phyloP scores from a whole-genome alignment of 2,329 filamentous ascomycete genomes.

The Colletotrichum spinosum region DNA sequence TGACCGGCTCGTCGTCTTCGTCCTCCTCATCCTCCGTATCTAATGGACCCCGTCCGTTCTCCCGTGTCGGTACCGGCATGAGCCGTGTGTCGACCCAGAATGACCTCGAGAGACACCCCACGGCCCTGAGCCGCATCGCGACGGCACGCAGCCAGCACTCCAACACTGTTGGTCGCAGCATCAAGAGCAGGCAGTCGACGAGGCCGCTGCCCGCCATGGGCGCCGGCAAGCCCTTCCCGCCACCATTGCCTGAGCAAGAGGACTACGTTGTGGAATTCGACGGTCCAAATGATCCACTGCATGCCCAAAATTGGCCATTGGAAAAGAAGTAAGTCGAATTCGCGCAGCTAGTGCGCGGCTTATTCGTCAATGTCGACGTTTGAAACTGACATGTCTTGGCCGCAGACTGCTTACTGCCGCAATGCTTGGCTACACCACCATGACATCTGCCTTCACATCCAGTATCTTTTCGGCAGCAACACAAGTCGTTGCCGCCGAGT shows the following conservation, averaged over 20 bases:
- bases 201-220: conserved; percentile 77
- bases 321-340: conserved; percentile 74
- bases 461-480: conserved; percentile 80
- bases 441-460: conserved; percentile 78
- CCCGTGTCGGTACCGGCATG: conserved; percentile 59
- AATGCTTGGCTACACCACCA: conserved; percentile 79
- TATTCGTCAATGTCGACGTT: neutral
- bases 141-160: conserved; percentile 78
- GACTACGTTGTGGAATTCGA: conserved; percentile 89
- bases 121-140: conserved; percentile 77
- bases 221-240: conserved; percentile 80
- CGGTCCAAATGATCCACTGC: conserved; percentile 83
- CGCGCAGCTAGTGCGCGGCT: conserved; percentile 24
- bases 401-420: conserved; percentile 69
- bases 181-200: conserved; percentile 61
- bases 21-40: conserved; percentile 60
- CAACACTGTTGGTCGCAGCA: conserved; percentile 73
- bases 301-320: conserved; percentile 88
- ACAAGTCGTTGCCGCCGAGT: conserved; percentile 65
- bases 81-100: conserved; percentile 72
- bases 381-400: conserved; percentile 26
- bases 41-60: conserved; percentile 43
- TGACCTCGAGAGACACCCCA: conserved; percentile 77
- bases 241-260: conserved; percentile 75
- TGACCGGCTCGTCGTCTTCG: conserved; percentile 63